phyloP scores from a whole-genome alignment of 2,329 filamentous ascomycete species.

The Pezicula neosporulosa region DNA sequence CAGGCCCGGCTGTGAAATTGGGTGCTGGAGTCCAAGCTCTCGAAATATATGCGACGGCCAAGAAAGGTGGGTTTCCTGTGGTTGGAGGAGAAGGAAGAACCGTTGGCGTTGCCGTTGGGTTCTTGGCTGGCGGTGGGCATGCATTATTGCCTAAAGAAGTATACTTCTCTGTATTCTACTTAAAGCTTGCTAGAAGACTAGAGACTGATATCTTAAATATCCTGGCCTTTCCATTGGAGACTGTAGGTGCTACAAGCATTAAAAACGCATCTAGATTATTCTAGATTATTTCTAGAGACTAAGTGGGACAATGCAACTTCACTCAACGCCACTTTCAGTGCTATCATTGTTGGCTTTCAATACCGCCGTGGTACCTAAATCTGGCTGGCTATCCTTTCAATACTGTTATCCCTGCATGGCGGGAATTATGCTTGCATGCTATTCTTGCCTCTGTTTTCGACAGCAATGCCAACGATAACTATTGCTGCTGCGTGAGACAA shows the following conservation, averaged over 20 bases:
- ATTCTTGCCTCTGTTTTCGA: conserved; percentile 10
- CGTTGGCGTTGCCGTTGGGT: conserved; percentile 38
- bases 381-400: conserved; percentile 24
- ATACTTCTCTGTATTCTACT: background rate
- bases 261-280: background rate
- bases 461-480: conserved; percentile 20
- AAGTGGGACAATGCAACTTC: conserved; percentile 23
- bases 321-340: conserved; percentile 27
- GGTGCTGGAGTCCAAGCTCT: conserved; percentile 42
- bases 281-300: background rate
- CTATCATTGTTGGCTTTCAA: conserved; percentile 28
- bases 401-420: conserved; percentile 31
- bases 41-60: conserved; percentile 37
- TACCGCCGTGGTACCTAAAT: conserved; percentile 9
- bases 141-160: conserved; percentile 39
- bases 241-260: background rate
- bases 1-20: conserved; percentile 33
- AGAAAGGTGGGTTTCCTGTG: conserved; percentile 39
- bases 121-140: conserved; percentile 59
- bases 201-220: too few species aligned
- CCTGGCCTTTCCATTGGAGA: background rate
- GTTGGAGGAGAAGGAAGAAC: conserved; percentile 51
- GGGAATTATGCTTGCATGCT: conserved; percentile 12
- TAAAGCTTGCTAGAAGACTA: too few species aligned
- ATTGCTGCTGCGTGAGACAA: conserved; percentile 30